Base-by-base conservation (phyloP, 345 rosid species). In the Lumnitzera littorea region DNA sequence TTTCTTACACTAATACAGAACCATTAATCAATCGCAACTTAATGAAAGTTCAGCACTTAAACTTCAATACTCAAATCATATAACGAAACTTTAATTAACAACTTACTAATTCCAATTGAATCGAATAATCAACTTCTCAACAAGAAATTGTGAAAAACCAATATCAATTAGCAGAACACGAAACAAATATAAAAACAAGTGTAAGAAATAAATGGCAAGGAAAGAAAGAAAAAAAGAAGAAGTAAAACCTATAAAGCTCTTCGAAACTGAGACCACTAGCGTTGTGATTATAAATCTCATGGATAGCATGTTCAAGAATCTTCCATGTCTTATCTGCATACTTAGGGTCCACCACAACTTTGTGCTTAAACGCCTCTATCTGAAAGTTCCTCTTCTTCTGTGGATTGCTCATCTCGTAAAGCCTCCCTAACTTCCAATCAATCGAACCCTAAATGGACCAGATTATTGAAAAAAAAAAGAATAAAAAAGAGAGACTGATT, bases 201-300 rank as follows among this genome's bases (percentile, higher is more conserved):
- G 20, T 20, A 20, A 20, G 20, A 17, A 5, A 46, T 13, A 20
- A 46, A 56, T 15, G 51, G n/a, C 0, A 61, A 55, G 6, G 25
- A 50, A 2, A 12, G 15, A 27, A 15, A 13, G 23, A 16, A 15
- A 27, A 29, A 23, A 15, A 24, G 15, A 50, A 13, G 27, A 50
- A 48, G 36, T 48, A 31, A 36, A 24, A 94, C 97, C 99, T 88
- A 70, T 94, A 94, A 54, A 94, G 97, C 81, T 94, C 97, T 73
- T 94, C 99, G 64, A 94, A 94, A 46, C 96, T 90, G 65, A 94
- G 97, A 55, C 97, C 97, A 60, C 97, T 90, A 51, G 99, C 97
- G 58, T 94, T 91, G 65, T 94, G 99, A 76, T 94, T 94, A 74
- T 94, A 94, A 88, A 94, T 94, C 86, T 90, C 96, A 55, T 84